Evolutionary conservation across 257 asterid genomes (phyloP).

Genomic region (Linderniella brevidens): DNA sequence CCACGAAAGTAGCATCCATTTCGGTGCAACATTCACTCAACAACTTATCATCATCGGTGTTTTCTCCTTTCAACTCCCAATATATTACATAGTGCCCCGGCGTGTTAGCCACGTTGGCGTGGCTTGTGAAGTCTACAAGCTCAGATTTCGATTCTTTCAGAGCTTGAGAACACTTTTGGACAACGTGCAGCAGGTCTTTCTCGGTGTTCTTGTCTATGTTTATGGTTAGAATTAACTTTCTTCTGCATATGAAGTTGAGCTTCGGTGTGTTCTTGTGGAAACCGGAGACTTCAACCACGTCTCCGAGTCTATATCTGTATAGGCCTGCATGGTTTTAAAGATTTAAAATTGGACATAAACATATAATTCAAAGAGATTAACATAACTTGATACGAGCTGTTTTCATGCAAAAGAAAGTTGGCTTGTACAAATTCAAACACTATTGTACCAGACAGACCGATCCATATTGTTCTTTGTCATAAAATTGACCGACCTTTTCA

Average conservation of each 20-base stretch:
- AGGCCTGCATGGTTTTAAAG: constrained; percentile 33
- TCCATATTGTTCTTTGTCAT: no score
- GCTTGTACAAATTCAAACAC: no score
- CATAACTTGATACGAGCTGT: no score
- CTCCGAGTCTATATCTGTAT: constrained; percentile 79
- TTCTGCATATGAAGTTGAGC: constrained; percentile 71
- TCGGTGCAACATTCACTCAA: constrained; percentile 78
- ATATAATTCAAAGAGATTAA: no score
- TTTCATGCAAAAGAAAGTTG: no score
- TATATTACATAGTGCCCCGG: constrained; percentile 72
- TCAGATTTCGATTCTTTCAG: constrained; percentile 48
- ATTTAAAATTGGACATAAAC: no score
- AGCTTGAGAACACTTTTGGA: constrained; percentile 45
- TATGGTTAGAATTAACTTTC: constrained; percentile 63
- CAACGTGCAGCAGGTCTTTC: constrained; percentile 71
- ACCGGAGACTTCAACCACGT: constrained; percentile 68
- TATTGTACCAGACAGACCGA: no score
- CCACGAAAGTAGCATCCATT: constrained; percentile 53
- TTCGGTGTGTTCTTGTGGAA: constrained; percentile 80
- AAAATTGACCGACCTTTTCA: no score
- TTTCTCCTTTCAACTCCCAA: constrained; percentile 70
- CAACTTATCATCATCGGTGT: constrained; percentile 18
- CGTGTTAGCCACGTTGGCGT: constrained; percentile 27
- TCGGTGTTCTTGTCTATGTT: constrained; percentile 95
- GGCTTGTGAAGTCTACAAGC: constrained; percentile 82